Base-by-base conservation (phyloP, 106 monocot genomes). In the Acorus calamus region DNA sequence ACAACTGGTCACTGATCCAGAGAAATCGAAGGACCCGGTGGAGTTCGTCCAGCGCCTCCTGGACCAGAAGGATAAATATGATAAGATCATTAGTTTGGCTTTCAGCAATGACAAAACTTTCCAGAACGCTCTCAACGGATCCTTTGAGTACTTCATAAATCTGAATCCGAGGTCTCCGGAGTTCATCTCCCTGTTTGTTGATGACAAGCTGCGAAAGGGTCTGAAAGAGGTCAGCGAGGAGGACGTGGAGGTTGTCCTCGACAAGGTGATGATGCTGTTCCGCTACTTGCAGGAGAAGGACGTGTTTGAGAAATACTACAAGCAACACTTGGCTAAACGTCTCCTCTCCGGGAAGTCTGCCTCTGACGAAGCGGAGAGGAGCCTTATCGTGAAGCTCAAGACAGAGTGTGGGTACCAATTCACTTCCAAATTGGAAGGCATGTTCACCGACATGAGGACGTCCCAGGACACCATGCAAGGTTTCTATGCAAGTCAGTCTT, bases 201-300 rank as follows among this genome's bases (percentile, higher is more conserved):
- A 94, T 66, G 89, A 94, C 60, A 94, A 94, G 66, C 81, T 94
- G 46, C 83, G 94, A 4, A 86, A 80, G 68, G 89, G 94, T 2
- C 75, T 94, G 28, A 83, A 89, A 64, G 86, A 86, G 7, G 75
- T 78, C 3, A 80, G 72, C 46, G 88, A 88, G 68, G 88, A 88
- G 59, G 88, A 88, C 60, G 75, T 84, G 9, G 88, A 88, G 64
- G 51, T 63, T 46, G 76, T 88, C 5, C 78, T 88, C 0, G 88
- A 88, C 67, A 88, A 88, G 67, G 88, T 94, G 11, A 94, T 94
- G 94, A 94, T 89, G 83, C 64, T 94, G 50, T 94, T 94, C 59
- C 64, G 94, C 11, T 94, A 94, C 54, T 67, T 88, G 57, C 84
- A 88, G 42, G 88, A 88, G 70, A 88, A 88, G 59, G 88, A 88